Evolutionary conservation across 108 stramenopile species (phyloP).

Genomic region (Cyclotella distinguenda): DNA sequence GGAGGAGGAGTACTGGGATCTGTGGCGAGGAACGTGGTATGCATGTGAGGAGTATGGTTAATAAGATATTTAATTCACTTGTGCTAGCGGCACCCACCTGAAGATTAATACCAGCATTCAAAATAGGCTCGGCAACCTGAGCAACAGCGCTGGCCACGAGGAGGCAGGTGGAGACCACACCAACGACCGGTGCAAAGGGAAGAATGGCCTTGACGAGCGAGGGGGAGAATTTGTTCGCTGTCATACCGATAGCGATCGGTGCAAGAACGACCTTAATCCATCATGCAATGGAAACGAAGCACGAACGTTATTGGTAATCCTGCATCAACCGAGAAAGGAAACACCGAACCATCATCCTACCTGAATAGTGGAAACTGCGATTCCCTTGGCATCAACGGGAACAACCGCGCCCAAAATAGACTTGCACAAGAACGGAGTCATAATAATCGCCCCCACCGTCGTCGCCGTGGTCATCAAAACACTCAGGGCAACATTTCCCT

Average conservation of each 20-base stretch:
- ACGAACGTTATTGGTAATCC: not conserved
- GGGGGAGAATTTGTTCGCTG: slow-evolving; percentile 91
- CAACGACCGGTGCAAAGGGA: slow-evolving; percentile 94
- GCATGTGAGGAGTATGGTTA: not conserved
- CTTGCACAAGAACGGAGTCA: slow-evolving; percentile 97
- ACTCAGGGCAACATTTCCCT: slow-evolving; percentile 93
- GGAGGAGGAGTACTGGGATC: slow-evolving; percentile 89
- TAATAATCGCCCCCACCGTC: slow-evolving; percentile 95
- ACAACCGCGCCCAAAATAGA: slow-evolving; percentile 91
- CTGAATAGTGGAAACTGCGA: slow-evolving; percentile 93
- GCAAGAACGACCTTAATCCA: slow-evolving; percentile 92
- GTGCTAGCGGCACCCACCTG: slow-evolving; percentile 51
- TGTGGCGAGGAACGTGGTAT: slow-evolving; percentile 9
- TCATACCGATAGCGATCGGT: slow-evolving; percentile 95
- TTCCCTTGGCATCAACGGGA: slow-evolving; percentile 94
- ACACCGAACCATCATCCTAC: slow-evolving; percentile 27
- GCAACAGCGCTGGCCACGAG: slow-evolving; percentile 96
- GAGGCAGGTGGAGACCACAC: slow-evolving; percentile 93
- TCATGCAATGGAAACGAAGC: not conserved
- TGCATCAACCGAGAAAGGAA: not conserved
- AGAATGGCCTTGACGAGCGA: slow-evolving; percentile 86
- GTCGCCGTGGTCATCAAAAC: slow-evolving; percentile 98
- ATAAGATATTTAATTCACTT: not conserved
- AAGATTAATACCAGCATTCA: slow-evolving; percentile 79
- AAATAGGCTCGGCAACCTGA: slow-evolving; percentile 85